Conservation (phyloP, 129 eudicot genomes). For the Chrysanthemum seticuspe region DNA sequence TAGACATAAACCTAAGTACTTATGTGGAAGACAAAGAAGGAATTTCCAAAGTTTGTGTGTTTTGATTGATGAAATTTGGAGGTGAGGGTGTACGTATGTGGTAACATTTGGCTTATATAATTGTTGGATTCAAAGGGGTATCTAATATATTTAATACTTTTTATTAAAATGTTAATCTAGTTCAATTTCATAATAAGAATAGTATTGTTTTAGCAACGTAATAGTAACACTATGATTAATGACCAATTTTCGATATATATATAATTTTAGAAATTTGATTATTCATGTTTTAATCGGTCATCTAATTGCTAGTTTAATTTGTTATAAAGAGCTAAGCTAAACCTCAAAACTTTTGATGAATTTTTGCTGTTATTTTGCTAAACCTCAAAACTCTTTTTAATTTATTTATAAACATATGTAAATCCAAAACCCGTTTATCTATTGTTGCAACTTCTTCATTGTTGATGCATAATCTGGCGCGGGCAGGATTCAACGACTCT, state of each 20-base stretch:
- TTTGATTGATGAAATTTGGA: constrained; percentile 1
- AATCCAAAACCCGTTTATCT: not conserved
- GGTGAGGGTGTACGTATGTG: constrained; percentile 4
- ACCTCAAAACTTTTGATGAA: not conserved
- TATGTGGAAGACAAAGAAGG: constrained; percentile 12
- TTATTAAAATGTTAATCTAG: not conserved
- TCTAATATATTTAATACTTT: not conserved
- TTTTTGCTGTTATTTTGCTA: not conserved
- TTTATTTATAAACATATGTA: not conserved
- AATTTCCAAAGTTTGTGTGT: constrained; percentile 1
- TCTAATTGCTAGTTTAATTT: not conserved
- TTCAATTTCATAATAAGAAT: not conserved
- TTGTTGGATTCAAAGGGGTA: constrained; percentile 12
- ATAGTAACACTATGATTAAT: no score
- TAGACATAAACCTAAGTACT: constrained; percentile 42
- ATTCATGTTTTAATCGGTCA: not conserved
- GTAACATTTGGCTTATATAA: constrained; percentile 28
- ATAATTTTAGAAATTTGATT: not conserved
- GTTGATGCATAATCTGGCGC: no score
- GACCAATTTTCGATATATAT: not conserved
- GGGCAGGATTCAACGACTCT: no score
- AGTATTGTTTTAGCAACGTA: no score
- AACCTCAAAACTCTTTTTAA: no score
- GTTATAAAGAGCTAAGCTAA: not conserved
- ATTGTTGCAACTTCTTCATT: not conserved